These are phyloP conservation scores for Leccinellum luteum DNA, from an alignment of 768 basidiomycete species.

Conservation along the genomic window DNA sequence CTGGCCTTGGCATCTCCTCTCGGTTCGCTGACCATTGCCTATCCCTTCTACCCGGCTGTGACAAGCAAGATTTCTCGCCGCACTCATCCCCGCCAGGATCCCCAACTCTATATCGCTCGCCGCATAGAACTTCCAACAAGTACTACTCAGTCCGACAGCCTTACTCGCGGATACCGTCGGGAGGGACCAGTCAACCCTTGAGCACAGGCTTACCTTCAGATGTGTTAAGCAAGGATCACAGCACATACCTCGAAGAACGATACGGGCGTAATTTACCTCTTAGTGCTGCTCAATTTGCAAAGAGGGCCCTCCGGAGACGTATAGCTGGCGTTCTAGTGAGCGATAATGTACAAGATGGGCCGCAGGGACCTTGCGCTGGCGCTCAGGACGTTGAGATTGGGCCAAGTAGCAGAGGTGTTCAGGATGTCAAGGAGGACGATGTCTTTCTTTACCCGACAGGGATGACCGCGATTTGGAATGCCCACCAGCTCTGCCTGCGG, in stretches of 20 bases:
- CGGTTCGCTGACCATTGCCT: slow-evolving; percentile 84
- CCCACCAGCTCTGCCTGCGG: slow-evolving; percentile 67
- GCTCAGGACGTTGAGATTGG: slow-evolving; percentile 47
- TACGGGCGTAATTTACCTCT: slow-evolving; percentile 89
- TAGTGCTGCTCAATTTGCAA: slow-evolving; percentile 71
- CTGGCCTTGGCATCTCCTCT: slow-evolving; percentile 86
- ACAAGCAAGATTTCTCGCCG: slow-evolving; percentile 23
- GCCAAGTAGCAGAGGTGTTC: slow-evolving; percentile 66
- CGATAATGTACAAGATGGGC: slow-evolving; percentile 42
- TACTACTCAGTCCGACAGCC: slow-evolving; percentile 47
- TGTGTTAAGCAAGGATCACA: slow-evolving; percentile 57
- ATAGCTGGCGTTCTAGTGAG: slow-evolving; percentile 83
- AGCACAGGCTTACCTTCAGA: slow-evolving; percentile 34
- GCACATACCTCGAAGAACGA: slow-evolving; percentile 85
- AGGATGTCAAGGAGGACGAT: slow-evolving; percentile 75
- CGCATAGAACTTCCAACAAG: slow-evolving; percentile 49
- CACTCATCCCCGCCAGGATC: slow-evolving; percentile 26
- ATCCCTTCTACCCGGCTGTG: slow-evolving; percentile 54
- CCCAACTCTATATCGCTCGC: slow-evolving; percentile 28
- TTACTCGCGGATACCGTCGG: slow-evolving; percentile 7
- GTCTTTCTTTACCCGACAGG: slow-evolving; percentile 87
- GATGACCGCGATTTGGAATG: slow-evolving; percentile 94
- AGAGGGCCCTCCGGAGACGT: slow-evolving; percentile 80
- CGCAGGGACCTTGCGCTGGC: slow-evolving; percentile 41
- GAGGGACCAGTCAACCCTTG: slow-evolving; percentile 2